Evolutionary conservation across 441 rosid genomes (phyloP).

Genomic region (Capsella rubella): DNA sequence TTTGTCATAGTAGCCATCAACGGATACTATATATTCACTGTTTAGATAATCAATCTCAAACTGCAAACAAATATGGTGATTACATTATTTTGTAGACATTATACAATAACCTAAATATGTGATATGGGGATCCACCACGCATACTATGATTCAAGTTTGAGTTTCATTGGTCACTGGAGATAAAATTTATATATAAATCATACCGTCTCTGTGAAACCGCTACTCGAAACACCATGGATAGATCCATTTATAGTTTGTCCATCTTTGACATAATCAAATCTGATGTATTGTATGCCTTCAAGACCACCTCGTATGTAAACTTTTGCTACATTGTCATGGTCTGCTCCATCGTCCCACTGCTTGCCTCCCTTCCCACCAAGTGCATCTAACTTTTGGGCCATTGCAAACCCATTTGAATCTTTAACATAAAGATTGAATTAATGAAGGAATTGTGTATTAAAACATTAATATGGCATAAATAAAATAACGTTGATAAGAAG

Average conservation of each 20-base stretch:
- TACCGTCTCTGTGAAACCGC: slow-evolving; percentile 24
- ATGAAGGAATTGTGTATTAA: no score
- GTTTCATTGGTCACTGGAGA: not conserved
- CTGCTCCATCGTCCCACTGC: slow-evolving; percentile 34
- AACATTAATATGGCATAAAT: not conserved
- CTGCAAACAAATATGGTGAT: not conserved
- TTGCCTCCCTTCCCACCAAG: slow-evolving; percentile 21
- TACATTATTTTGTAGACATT: not conserved
- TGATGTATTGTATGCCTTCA: slow-evolving; percentile 29
- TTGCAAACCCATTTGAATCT: slow-evolving; percentile 25
- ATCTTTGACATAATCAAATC: slow-evolving; percentile 18
- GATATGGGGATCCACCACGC: not conserved
- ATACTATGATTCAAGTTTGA: not conserved
- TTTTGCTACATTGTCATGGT: slow-evolving; percentile 11
- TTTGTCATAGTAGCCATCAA: slow-evolving; percentile 15
- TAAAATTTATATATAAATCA: not conserved
- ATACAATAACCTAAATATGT: no score
- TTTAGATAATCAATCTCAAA: slow-evolving; percentile 18
- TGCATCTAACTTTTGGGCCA: slow-evolving; percentile 19
- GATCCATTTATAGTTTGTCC: not conserved
- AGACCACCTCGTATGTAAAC: slow-evolving; percentile 26
- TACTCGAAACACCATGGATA: slow-evolving; percentile 17
- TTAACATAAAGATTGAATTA: not conserved
- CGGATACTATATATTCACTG: slow-evolving; percentile 12
- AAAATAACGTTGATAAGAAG: not conserved